Base-by-base conservation (phyloP, 2,329 filamentous ascomycete genomes). In the Pseudogymnoascus sp. region DNA sequence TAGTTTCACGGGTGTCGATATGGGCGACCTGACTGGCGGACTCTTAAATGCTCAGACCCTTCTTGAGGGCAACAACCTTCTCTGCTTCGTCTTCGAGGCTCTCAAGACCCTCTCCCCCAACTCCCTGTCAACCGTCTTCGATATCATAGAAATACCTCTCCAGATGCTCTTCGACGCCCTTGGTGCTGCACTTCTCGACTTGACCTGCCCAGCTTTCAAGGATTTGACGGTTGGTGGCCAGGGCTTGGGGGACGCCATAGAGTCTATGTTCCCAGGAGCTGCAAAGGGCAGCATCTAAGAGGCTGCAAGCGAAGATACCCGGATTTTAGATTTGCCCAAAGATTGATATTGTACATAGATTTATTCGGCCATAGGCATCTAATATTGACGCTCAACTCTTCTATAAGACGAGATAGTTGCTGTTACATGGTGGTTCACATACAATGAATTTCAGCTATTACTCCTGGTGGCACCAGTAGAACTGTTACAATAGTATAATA, bases 1-100 rank as follows among this genome's bases (percentile, higher is more conserved):
- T 71, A 78, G 75, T 25, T 84, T 82, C 67, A 73, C 76, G 2
- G 80, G 80, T 3, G 68, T 84, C 56, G 70, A 78, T 66, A 59
- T 78, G 1, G 65, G 65, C 2, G 70, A 81, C 61, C 28, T 81
- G 14, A 78, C 77, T 10, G 75, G 77, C 18, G 78, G 78, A 56
- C 68, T 82, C 0, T 75, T 77, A 65, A 81, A 79, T 66, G 69
- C 71, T 3, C 64, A 70, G 14, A 76, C 71, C n/a, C 70, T 82
- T 0, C 67, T 78, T 2, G 65, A 82, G 62, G 78, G 77, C 14
- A 80, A 82, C 72, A 80, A 82, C 65, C 69, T 77, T 8, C 62
- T 76, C 16, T 82, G 79, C 67, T 77, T 78, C 64, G 73, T 68
- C 14, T 72, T 76, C 37, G 73, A 79, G 60, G 69, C 73, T 4